phyloP scores from a whole-genome alignment of 2,329 filamentous ascomycete genomes.

The Metarhizium robertsii region DNA sequence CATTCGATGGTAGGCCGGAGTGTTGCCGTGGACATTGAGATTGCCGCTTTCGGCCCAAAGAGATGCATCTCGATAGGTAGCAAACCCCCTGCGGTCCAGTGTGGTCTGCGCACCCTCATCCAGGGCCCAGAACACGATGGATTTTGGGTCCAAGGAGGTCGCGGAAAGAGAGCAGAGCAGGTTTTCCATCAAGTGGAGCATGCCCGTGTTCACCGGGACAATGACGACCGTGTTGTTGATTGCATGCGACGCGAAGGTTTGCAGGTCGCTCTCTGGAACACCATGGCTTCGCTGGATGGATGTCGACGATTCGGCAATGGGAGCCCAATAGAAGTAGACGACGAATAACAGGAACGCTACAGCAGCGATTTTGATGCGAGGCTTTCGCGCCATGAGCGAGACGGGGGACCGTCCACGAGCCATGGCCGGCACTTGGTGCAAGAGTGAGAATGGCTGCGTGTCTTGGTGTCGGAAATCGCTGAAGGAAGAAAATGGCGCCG shows the following conservation, averaged over 20 bases:
- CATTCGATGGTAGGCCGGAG: not conserved
- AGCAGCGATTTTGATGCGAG: not conserved
- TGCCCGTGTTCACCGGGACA: conserved; percentile 1
- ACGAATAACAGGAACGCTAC: not conserved
- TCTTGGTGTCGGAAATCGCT: too few species aligned
- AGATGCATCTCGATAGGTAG: not conserved
- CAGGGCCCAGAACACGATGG: conserved; percentile 1
- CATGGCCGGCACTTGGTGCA: not conserved
- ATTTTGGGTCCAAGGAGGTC: not conserved
- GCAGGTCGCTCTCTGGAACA: not conserved
- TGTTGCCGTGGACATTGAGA: not conserved
- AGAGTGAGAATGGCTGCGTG: too few species aligned
- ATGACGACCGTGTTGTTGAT: conserved; percentile 3
- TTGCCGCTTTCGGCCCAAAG: not conserved
- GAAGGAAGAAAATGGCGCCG: too few species aligned
- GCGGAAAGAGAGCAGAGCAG: not conserved
- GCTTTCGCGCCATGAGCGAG: not conserved
- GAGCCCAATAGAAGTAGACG: not conserved
- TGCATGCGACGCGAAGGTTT: not conserved
- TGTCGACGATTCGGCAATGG: not conserved
- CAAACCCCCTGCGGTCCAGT: not conserved
- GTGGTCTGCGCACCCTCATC: not conserved
- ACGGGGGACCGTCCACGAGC: not conserved
- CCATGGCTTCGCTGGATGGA: not conserved
- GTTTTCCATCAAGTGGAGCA: not conserved